Conservation (phyloP, 1,284 basidiomycete species). For the Golubevia sp. region DNA sequence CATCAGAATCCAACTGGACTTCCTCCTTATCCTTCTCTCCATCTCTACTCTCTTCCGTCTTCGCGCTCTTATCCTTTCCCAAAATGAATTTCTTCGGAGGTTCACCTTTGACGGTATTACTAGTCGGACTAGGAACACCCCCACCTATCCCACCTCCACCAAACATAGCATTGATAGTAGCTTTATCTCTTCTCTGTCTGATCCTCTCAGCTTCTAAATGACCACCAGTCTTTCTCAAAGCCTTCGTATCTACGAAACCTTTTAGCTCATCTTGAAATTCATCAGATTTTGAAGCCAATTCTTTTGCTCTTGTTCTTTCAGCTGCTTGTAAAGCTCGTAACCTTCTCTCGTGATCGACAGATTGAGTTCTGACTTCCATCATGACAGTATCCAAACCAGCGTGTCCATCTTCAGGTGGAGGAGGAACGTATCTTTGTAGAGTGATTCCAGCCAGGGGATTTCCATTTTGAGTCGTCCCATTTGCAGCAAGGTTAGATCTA, state of each 20-base stretch:
- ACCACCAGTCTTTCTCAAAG: conserved; percentile 54
- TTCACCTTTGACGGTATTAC: not conserved
- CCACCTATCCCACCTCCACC: conserved; percentile 8
- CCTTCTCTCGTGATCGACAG: conserved; percentile 56
- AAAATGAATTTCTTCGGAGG: not conserved
- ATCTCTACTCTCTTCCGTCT: not conserved
- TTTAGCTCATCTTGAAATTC: conserved; percentile 56
- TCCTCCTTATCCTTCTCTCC: too few species aligned
- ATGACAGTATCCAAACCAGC: conserved; percentile 55
- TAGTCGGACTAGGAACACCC: not conserved
- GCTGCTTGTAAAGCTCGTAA: conserved; percentile 54
- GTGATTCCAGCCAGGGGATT: conserved; percentile 2
- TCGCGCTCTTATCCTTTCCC: not conserved
- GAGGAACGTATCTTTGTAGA: conserved; percentile 38
- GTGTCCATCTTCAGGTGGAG: conserved; percentile 53
- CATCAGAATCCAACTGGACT: too few species aligned
- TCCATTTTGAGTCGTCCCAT: conserved; percentile 18
- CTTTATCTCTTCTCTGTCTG: conserved; percentile 48
- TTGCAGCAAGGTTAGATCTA: not conserved
- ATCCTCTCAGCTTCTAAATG: conserved; percentile 51
- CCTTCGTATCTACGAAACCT: conserved; percentile 55
- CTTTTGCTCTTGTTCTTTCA: conserved; percentile 48
- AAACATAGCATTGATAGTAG: conserved; percentile 53
- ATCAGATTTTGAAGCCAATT: conserved; percentile 34
- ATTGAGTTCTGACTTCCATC: conserved; percentile 56